Evolutionary conservation across 192 early-diverging fungal species (phyloP).

Genomic region (Rhizophagus clarus): DNA sequence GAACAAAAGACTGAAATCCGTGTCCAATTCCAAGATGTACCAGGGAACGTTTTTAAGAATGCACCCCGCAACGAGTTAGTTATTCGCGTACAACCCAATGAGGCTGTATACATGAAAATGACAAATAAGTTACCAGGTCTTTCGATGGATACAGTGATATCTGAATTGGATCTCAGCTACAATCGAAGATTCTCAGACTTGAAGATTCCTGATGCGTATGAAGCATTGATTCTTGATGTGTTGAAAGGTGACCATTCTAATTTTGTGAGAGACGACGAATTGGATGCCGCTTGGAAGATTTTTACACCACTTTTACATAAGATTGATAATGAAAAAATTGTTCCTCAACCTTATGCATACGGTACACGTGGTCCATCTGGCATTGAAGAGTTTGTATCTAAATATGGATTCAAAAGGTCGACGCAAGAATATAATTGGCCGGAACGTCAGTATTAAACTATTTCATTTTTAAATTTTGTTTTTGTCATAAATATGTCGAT

Average conservation of each 20-base stretch:
- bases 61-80: conserved; percentile 94
- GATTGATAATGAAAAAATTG: conserved; percentile 54
- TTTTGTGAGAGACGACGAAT: conserved; percentile 91
- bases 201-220: conserved; percentile 97
- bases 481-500: neutral
- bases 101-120: conserved; percentile 96
- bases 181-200: conserved; percentile 82
- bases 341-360: conserved; percentile 74
- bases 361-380: conserved; percentile 83
- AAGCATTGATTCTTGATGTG: conserved; percentile 91
- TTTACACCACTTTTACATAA: conserved; percentile 95
- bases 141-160: conserved; percentile 78
- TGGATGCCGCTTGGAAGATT: conserved; percentile 97
- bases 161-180: conserved; percentile 95
- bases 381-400: conserved; percentile 73
- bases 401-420: conserved; percentile 49
- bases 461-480: conserved; percentile 1
- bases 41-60: conserved; percentile 77
- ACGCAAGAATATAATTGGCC: conserved; percentile 55
- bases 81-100: conserved; percentile 90
- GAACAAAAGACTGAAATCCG: conserved; percentile 94
- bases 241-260: conserved; percentile 92
- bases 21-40: conserved; percentile 94
- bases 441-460: conserved; percentile 20
- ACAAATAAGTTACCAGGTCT: conserved; percentile 95